Conservation (phyloP, 2,329 filamentous ascomycete genomes). For the Nemania sp. region DNA sequence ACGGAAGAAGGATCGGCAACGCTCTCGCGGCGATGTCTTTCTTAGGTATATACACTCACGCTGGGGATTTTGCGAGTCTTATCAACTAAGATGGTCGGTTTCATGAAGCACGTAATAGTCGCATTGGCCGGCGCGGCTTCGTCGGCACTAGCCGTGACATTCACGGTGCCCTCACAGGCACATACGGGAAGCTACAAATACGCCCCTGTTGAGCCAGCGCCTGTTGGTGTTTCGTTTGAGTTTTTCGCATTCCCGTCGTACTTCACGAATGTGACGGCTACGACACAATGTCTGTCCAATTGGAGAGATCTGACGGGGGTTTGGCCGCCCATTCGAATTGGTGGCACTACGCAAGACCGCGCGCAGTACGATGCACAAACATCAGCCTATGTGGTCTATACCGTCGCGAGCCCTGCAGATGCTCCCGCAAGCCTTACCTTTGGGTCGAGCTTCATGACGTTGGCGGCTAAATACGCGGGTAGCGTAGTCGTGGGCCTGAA, state of each 20-base stretch:
- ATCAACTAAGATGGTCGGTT: slow-evolving; percentile 4
- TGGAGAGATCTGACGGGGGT: slow-evolving; percentile 52
- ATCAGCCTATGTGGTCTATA: slow-evolving; percentile 53
- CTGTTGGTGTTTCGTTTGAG: slow-evolving; percentile 54
- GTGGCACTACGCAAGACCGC: slow-evolving; percentile 62
- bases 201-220: slow-evolving; percentile 45
- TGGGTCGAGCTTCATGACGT: slow-evolving; percentile 54
- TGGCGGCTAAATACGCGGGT: slow-evolving; percentile 53
- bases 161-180: slow-evolving; percentile 39
- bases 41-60: not conserved
- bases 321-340: slow-evolving; percentile 59
- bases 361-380: slow-evolving; percentile 53
- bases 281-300: slow-evolving; percentile 55
- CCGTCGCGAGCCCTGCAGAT: slow-evolving; percentile 50
- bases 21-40: not conserved
- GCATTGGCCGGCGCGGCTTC: slow-evolving; percentile 20
- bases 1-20: not conserved
- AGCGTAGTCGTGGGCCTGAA: slow-evolving; percentile 58
- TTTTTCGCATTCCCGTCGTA: slow-evolving; percentile 61
- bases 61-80: not conserved
- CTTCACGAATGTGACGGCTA: slow-evolving; percentile 54
- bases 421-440: slow-evolving; percentile 55
- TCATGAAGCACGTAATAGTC: slow-evolving; percentile 7
- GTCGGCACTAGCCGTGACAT: slow-evolving; percentile 35
- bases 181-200: slow-evolving; percentile 34